These are phyloP conservation scores for Candida oleophila DNA, from an alignment of 805 yeast genomes.

Conservation along the genomic window DNA sequence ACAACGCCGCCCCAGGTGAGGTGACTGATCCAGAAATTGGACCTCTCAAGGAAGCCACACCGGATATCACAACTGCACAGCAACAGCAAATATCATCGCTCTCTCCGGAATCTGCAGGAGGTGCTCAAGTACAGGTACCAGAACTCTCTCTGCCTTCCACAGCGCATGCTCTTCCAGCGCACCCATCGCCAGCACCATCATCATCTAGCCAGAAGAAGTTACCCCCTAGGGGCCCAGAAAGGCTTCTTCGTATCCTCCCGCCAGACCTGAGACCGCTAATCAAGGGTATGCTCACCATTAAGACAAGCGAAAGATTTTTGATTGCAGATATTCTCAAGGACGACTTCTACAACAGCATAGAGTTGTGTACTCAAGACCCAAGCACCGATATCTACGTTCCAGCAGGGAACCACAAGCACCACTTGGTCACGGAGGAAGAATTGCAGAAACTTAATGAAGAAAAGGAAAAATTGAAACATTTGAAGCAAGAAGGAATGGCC, in stretches of 20 bases:
- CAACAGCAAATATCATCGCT: neutral
- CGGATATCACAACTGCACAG: neutral
- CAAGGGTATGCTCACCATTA: conserved; percentile 60
- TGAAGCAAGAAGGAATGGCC: conserved; percentile 17
- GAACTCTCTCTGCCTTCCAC: neutral
- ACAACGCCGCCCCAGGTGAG: neutral
- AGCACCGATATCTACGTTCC: conserved; percentile 13
- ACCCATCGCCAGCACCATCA: neutral
- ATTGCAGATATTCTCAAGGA: conserved; percentile 57
- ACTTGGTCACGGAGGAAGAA: conserved; percentile 67
- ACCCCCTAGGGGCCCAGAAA: conserved; percentile 56
- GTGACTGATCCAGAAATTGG: neutral
- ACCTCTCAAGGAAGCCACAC: neutral
- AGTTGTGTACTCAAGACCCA: conserved; percentile 46
- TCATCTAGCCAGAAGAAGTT: conserved; percentile 20
- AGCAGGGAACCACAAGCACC: conserved; percentile 56
- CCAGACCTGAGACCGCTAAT: conserved; percentile 60
- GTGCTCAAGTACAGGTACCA: neutral
- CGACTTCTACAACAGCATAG: conserved; percentile 58
- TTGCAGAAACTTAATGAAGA: conserved; percentile 37
- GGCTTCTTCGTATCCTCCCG: conserved; percentile 73
- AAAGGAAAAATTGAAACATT: conserved; percentile 23
- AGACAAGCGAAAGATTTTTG: conserved; percentile 56
- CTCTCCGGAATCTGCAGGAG: neutral
- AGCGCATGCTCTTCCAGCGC: conserved; percentile 3